A percentile compares a stretch with the other conserved stretches of the same genome.
Evolutionary conservation across 257 asterid genomes (phyloP).

Genomic region (Fraxinus anomala): DNA sequence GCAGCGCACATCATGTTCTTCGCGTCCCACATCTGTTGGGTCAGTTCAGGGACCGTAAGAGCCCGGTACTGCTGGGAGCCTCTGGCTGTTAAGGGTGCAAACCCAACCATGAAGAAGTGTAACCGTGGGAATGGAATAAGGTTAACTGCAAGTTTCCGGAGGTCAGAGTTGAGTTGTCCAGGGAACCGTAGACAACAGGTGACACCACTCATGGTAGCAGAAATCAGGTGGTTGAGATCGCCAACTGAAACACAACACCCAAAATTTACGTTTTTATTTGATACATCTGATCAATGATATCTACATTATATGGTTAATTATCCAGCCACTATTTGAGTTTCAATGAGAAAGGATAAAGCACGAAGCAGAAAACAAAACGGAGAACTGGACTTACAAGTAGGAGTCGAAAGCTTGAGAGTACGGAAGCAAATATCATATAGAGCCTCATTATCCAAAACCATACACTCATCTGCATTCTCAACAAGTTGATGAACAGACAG

Average conservation of each 20-base stretch:
- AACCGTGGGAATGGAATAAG: conserved; percentile 63
- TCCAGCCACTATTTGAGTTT: too few relatives aligned
- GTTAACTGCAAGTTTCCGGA: conserved; percentile 53
- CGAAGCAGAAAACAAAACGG: too few relatives aligned
- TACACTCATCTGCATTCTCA: conserved; percentile 62
- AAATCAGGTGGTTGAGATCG: conserved; percentile 63
- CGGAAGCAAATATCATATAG: conserved; percentile 62
- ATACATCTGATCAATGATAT: too few relatives aligned
- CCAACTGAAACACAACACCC: conserved; percentile 42
- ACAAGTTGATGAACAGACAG: conserved; percentile 57
- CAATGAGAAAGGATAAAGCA: too few relatives aligned
- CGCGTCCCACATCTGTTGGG: too few relatives aligned
- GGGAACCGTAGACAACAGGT: conserved; percentile 65
- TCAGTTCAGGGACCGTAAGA: too few relatives aligned
- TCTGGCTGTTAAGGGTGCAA: too few relatives aligned
- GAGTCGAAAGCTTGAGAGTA: conserved; percentile 59
- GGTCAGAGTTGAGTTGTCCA: conserved; percentile 57
- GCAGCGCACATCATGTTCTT: too few relatives aligned
- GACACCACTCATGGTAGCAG: conserved; percentile 65
- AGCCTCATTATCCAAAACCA: conserved; percentile 64
- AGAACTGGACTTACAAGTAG: conserved; percentile 39
- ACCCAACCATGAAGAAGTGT: conserved; percentile 27
- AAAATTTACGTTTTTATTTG: neutral
- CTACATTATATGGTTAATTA: too few relatives aligned
- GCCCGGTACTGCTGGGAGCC: too few relatives aligned